A percentile compares a stretch with the other conserved stretches of the same genome.
Conservation (phyloP, 345 rosid species). For the Xanthoceras sorbifolium region DNA sequence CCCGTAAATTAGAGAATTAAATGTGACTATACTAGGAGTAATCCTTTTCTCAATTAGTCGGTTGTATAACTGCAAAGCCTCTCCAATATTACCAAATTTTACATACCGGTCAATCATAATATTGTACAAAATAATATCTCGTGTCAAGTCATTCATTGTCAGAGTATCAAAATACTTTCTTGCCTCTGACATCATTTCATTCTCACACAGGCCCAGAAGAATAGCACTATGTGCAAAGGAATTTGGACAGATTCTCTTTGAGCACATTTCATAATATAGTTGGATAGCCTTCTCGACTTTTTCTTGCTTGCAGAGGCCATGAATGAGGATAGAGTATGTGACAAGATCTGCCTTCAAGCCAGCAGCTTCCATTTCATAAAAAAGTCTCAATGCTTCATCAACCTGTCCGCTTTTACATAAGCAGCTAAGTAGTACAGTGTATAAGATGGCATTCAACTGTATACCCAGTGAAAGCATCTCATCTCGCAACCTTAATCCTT, state of each 20-base stretch:
- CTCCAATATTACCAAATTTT: constrained; percentile 49
- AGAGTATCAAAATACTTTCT: constrained; percentile 57
- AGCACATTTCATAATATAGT: constrained; percentile 54
- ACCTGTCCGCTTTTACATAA: constrained; percentile 62
- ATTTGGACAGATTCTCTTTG: constrained; percentile 48
- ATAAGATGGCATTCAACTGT: constrained; percentile 44
- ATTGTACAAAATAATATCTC: constrained; percentile 58
- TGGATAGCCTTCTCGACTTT: constrained; percentile 52
- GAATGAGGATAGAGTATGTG: constrained; percentile 70
- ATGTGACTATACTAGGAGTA: constrained; percentile 59
- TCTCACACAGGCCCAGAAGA: constrained; percentile 57
- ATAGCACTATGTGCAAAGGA: constrained; percentile 48
- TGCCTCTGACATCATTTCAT: constrained; percentile 56
- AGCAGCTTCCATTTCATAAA: constrained; percentile 50
- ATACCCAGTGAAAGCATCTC: constrained; percentile 63
- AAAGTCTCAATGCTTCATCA: constrained; percentile 51
- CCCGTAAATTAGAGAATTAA: constrained; percentile 67
- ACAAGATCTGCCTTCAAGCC: constrained; percentile 57
- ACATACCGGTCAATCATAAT: constrained; percentile 69
- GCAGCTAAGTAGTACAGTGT: constrained; percentile 60
- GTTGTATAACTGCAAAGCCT: constrained; percentile 52
- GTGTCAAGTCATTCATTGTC: constrained; percentile 32
- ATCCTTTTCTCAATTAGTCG: constrained; percentile 43
- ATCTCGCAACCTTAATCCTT: constrained; percentile 50
- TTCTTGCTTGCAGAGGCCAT: constrained; percentile 73